Evolutionary conservation across 2,329 filamentous ascomycete genomes (phyloP).

Genomic region (Trichoderma polysporum): DNA sequence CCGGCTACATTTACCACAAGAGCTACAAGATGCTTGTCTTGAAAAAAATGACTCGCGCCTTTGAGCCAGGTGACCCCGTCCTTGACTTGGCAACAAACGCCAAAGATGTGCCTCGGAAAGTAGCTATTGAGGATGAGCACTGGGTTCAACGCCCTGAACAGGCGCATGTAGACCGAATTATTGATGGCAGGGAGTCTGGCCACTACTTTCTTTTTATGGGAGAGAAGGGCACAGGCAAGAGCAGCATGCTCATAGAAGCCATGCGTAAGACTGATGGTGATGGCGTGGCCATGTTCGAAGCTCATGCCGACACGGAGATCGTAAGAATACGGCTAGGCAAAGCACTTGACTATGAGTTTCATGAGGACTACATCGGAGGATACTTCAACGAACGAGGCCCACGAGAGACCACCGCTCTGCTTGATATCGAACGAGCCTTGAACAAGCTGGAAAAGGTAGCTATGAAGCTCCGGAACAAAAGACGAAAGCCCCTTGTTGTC

Average conservation of each 20-base stretch:
- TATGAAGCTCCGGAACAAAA: constrained; percentile 61
- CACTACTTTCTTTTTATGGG: constrained; percentile 92
- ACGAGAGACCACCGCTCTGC: constrained; percentile 82
- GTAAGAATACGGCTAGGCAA: constrained; percentile 92
- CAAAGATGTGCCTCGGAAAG: constrained; percentile 52
- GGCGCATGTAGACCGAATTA: constrained; percentile 74
- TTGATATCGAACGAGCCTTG: constrained; percentile 94
- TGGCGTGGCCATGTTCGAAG: constrained; percentile 92
- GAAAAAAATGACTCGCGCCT: constrained; percentile 90
- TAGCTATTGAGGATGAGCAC: constrained; percentile 41
- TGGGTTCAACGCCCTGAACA: constrained; percentile 90
- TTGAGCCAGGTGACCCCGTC: constrained; percentile 87
- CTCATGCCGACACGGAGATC: constrained; percentile 91
- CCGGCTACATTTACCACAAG: constrained; percentile 76
- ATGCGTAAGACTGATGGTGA: constrained; percentile 92
- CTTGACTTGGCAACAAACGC: constrained; percentile 72
- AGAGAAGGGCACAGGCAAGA: constrained; percentile 96
- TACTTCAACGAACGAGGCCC: constrained; percentile 94
- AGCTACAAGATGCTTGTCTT: constrained; percentile 88
- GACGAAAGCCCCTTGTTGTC: constrained; percentile 74
- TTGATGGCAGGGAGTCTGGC: constrained; percentile 68
- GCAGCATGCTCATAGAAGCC: constrained; percentile 89
- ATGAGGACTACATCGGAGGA: constrained; percentile 96
- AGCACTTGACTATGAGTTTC: constrained; percentile 91
- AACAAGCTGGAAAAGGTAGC: constrained; percentile 99